Evolutionary conservation across 768 basidiomycete genomes (phyloP), one percentile per base, ranked within the genome.

Genomic region (Rhizopogon vinicolor): DNA sequence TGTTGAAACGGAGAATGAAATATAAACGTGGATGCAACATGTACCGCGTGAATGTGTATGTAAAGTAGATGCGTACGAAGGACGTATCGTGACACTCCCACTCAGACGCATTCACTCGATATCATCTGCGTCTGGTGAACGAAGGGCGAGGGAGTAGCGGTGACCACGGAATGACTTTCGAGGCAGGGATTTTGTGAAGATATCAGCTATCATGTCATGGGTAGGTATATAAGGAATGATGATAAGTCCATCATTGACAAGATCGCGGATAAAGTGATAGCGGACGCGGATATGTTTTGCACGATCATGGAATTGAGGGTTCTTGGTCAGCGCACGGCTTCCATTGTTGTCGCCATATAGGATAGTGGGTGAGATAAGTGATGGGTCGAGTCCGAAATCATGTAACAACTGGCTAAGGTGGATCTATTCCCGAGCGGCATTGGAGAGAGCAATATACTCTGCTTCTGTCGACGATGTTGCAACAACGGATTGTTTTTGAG

Each of bases 381-480:
- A 46, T 58, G 45, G 66, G 67, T 62, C 59, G 25, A 45, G 62
- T 74, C 28, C 76, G 63, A 46, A 19, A 31, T 65, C 62, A 4
- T 44, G 14, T 5, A 5, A 61, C 2, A 63, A 33, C 3, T 31
- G 29, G 40, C 43, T 51, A 33, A 62, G 62, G 6, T 39, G 9
- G 9, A 29, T 14, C 43, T 9, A 59, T 28, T 41, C 62, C 33
- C 54, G 41, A 28, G 52, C 45, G 9, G 63, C 61, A 44, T 67
- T 60, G 1, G 60, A 53, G 33, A 59, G 40, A 7, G 64, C 68
- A 12, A 75, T 65, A 53, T 72, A 74, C 58, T 76, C 70, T 5
- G 68, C 64, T 57, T 75, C 69, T 5, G 69, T 68, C 6, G 68
- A 72, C 2, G 69, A 75, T 1, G 65, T 52, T 4, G 72, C 62